Evolutionary conservation across 345 rosid genomes (phyloP).

Genomic region (Hypericum androsaemum): DNA sequence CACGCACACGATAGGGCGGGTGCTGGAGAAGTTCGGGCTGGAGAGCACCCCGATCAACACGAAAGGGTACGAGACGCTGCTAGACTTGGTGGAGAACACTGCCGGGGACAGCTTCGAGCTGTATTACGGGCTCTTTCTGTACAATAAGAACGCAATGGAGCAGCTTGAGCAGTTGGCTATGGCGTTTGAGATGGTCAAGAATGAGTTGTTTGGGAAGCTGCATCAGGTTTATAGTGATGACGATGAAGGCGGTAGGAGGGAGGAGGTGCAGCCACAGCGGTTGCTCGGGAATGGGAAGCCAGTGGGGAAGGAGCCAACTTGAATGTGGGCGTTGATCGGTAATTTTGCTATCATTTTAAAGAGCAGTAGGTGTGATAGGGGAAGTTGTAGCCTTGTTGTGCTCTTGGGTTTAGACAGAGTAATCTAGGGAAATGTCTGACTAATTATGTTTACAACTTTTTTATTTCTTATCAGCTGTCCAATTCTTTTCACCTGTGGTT

Average conservation of each 20-base stretch:
- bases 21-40: slow-evolving; percentile 53
- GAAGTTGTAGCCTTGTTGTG: no score
- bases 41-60: slow-evolving; percentile 58
- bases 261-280: no score
- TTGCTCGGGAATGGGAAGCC: no score
- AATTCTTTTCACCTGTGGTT: no score
- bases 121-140: slow-evolving; percentile 66
- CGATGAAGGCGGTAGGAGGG: not conserved
- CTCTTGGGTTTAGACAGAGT: no score
- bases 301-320: no score
- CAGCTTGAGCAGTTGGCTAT: slow-evolving; percentile 61
- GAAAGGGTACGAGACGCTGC: slow-evolving; percentile 65
- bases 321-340: no score
- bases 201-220: slow-evolving; percentile 57
- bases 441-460: no score
- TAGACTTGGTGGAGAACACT: slow-evolving; percentile 69
- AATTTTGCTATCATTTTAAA: no score
- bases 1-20: slow-evolving; percentile 69
- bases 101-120: slow-evolving; percentile 80
- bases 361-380: no score
- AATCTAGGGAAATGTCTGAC: no score
- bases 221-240: slow-evolving; percentile 31
- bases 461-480: no score
- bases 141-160: slow-evolving; percentile 77
- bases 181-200: slow-evolving; percentile 61